Base-by-base conservation (phyloP, 208 protist species). In the Trypanosoma conorhini region DNA sequence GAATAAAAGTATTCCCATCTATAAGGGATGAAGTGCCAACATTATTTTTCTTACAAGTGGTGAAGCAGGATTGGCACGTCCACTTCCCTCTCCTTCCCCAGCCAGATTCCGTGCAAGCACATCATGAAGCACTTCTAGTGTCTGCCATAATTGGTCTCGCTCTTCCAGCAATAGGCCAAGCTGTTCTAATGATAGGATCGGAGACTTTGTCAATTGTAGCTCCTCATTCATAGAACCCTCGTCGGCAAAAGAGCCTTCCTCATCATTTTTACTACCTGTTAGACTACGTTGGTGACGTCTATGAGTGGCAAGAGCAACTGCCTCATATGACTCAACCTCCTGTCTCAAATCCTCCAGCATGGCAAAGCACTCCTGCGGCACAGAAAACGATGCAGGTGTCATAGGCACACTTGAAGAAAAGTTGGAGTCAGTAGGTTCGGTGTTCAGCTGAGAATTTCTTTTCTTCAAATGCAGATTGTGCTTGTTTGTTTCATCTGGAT, bases 91-190 rank as follows among this genome's bases (percentile, higher is more conserved):
- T 33, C 15, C 28, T 30, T 33, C 4, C 12, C 13, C 40, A 62
- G 1, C 17, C 30, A 9, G 0, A 46, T 35, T 51, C 19, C 50
- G 62, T 28, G 44, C 1, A 24, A 72, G 10, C 22, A 66, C 66
- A 24, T 68, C 56, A 8, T 72, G 61, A 38, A 73, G n/a, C 26
- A 73, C 64, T 15, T 66, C 51, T 22, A 78, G 38, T 55, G 73
- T 76, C 35, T 86, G 79, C 60, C 76, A 72, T 21, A 94, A 70
- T 3, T 62, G 56, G 65, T 94, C 89, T 12, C 89, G 66, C 61
- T 92, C 82, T 55, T 90, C 89, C n/a, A 91, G 55, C 35, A 92
- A 58, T 51, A 65, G 21, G 8, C 86, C 84, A 22, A 94, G 72
- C 55, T 89, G 76, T 52, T 86, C 72, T 22, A 94, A 71, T 33